phyloP scores from a whole-genome alignment of 1,284 basidiomycete species.

The Puccinia sorghi region DNA sequence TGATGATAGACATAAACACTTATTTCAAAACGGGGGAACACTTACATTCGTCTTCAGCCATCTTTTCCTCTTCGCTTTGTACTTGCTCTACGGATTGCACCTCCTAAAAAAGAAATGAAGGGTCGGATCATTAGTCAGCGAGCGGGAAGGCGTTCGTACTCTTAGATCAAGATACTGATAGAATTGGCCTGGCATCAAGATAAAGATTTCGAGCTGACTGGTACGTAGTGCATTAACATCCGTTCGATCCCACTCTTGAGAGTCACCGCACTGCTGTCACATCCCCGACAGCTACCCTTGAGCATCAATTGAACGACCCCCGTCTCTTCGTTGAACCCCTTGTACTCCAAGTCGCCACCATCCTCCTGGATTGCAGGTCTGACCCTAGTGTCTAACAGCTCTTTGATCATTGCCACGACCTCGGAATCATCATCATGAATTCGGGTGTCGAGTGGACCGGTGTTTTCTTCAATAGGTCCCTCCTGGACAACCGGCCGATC shows the following conservation, averaged over 20 bases:
- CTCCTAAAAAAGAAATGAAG: slow-evolving; percentile 12
- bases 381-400: slow-evolving; percentile 39
- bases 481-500: slow-evolving; percentile 13
- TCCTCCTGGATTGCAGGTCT: slow-evolving; percentile 57
- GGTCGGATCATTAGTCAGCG: background rate
- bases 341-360: slow-evolving; percentile 64
- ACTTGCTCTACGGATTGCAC: slow-evolving; percentile 48
- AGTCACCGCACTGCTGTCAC: slow-evolving; percentile 46
- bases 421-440: slow-evolving; percentile 36
- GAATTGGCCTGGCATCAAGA: background rate
- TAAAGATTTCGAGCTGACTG: slow-evolving; percentile 17
- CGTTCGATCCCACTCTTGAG: slow-evolving; percentile 44
- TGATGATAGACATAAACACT: background rate
- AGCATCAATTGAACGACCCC: slow-evolving; percentile 45
- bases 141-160: background rate
- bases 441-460: slow-evolving; percentile 26
- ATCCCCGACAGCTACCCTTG: slow-evolving; percentile 47
- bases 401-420: slow-evolving; percentile 48
- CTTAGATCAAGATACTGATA: background rate
- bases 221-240: slow-evolving; percentile 47
- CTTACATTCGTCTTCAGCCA: slow-evolving; percentile 47
- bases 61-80: slow-evolving; percentile 41
- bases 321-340: slow-evolving; percentile 59
- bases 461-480: slow-evolving; percentile 19
- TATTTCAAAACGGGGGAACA: background rate